A percentile compares a stretch with the other conserved stretches of the same genome.
phyloP scores from a whole-genome alignment of 129 eudicot genomes.

The Chrysanthemum seticuspe region DNA sequence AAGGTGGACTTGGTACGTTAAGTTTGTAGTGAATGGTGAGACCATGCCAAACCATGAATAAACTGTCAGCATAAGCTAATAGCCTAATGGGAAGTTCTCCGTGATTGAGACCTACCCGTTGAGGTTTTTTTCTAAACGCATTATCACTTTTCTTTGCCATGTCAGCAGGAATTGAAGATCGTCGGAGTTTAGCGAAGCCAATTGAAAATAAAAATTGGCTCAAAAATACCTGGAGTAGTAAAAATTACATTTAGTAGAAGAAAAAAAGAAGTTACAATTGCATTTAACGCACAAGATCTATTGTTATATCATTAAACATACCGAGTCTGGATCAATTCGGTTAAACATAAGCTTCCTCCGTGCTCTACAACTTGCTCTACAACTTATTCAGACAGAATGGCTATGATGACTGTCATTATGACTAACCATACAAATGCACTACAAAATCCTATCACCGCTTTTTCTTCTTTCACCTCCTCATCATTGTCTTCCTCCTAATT shows the following conservation, averaged over 20 bases:
- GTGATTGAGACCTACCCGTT: slow-evolving; percentile 45
- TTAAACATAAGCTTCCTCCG: slow-evolving; percentile 87
- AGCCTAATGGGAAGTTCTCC: slow-evolving; percentile 75
- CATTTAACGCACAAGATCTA: neutral
- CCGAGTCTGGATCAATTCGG: slow-evolving; percentile 84
- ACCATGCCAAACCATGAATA: slow-evolving; percentile 65
- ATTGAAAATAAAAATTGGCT: slow-evolving; percentile 66
- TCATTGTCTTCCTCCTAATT: slow-evolving; percentile 38
- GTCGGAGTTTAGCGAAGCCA: slow-evolving; percentile 72
- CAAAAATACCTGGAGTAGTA: slow-evolving; percentile 56
- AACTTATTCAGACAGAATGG: slow-evolving; percentile 69
- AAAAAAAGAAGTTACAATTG: neutral
- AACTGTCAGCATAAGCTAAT: slow-evolving; percentile 84
- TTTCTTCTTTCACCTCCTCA: slow-evolving; percentile 38
- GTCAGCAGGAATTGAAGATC: slow-evolving; percentile 75
- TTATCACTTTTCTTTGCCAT: slow-evolving; percentile 52
- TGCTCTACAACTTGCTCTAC: slow-evolving; percentile 91
- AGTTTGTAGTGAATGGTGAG: slow-evolving; percentile 90
- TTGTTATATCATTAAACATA: slow-evolving; percentile 34
- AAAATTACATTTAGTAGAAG: neutral
- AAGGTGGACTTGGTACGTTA: slow-evolving; percentile 67
- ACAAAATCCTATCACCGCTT: slow-evolving; percentile 56
- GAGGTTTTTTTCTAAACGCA: slow-evolving; percentile 50
- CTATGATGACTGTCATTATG: slow-evolving; percentile 59
- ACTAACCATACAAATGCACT: slow-evolving; percentile 74